phyloP scores from a whole-genome alignment of 1,284 basidiomycete genomes.

The Rhodofomes roseus region DNA sequence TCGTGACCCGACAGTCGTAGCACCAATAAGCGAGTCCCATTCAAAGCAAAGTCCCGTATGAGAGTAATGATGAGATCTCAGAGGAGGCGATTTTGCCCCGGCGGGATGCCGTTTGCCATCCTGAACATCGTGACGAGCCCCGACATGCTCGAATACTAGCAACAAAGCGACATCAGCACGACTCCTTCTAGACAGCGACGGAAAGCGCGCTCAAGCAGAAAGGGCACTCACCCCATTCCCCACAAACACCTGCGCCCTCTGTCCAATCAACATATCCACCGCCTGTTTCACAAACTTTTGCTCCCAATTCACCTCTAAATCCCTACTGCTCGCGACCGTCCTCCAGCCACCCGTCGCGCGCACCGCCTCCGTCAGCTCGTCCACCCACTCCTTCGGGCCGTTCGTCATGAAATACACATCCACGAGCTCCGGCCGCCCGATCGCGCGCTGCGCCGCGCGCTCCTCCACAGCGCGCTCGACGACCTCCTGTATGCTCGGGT shows the following conservation, averaged over 20 bases:
- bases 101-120: slow-evolving; percentile 32
- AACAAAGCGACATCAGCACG: not conserved
- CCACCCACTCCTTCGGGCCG: slow-evolving; percentile 29
- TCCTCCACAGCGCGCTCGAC: slow-evolving; percentile 33
- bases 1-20: too few relatives aligned
- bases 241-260: slow-evolving; percentile 39
- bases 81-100: not conserved
- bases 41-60: too few relatives aligned
- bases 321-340: slow-evolving; percentile 29
- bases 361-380: slow-evolving; percentile 24
- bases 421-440: slow-evolving; percentile 16
- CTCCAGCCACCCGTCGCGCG: slow-evolving; percentile 17
- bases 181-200: not conserved
- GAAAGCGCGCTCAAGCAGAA: not conserved
- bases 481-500: slow-evolving; percentile 38
- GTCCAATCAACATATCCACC: slow-evolving; percentile 43
- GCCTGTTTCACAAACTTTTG: slow-evolving; percentile 35
- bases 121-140: slow-evolving; percentile 55
- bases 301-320: slow-evolving; percentile 33
- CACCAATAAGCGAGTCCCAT: too few relatives aligned
- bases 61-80: too few relatives aligned
- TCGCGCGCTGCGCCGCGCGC: slow-evolving; percentile 15
- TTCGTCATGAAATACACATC: slow-evolving; percentile 37
- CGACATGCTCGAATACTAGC: slow-evolving; percentile 56
- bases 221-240: slow-evolving; percentile 40